These are phyloP conservation scores for Aspergillus wentii DNA, from an alignment of 495 filamentous ascomycete genomes.

Conservation along the genomic window DNA sequence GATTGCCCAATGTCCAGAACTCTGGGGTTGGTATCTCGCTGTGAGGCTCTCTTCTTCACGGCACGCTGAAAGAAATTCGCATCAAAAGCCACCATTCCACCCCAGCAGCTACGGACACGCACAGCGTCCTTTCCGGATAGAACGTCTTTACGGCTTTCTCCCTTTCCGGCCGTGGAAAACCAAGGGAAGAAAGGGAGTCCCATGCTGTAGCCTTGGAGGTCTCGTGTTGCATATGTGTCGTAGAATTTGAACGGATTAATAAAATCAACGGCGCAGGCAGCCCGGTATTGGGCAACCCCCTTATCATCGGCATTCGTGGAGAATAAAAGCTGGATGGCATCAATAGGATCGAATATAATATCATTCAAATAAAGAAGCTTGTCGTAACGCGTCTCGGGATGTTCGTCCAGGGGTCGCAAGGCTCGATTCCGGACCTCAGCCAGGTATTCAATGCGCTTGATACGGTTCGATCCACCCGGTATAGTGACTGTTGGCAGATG, in stretches of 20 bases:
- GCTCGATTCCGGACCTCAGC: constrained; percentile 74
- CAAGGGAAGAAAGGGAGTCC: constrained; percentile 72
- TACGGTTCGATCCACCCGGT: constrained; percentile 54
- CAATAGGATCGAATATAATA: constrained; percentile 64
- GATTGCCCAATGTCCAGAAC: constrained; percentile 5
- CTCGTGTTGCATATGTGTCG: constrained; percentile 75
- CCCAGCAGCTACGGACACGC: constrained; percentile 73
- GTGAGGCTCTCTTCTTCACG: not conserved
- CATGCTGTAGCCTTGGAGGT: constrained; percentile 64
- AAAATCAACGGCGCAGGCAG: constrained; percentile 78
- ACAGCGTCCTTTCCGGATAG: constrained; percentile 61
- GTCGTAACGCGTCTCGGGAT: constrained; percentile 47
- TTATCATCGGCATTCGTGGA: constrained; percentile 59
- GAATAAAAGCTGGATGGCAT: constrained; percentile 68
- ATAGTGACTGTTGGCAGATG: constrained; percentile 52
- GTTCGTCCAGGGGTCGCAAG: constrained; percentile 54
- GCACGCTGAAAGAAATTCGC: constrained; percentile 54
- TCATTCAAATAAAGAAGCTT: constrained; percentile 76
- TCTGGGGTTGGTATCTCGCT: constrained; percentile 4
- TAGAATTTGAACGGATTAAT: constrained; percentile 75
- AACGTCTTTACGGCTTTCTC: constrained; percentile 54
- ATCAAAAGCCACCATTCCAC: constrained; percentile 76
- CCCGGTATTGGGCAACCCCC: constrained; percentile 61
- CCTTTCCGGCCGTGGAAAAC: constrained; percentile 57
- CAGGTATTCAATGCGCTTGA: constrained; percentile 72